Conservation (phyloP, 164 flowering plant species). For the Vitis rupestris region DNA sequence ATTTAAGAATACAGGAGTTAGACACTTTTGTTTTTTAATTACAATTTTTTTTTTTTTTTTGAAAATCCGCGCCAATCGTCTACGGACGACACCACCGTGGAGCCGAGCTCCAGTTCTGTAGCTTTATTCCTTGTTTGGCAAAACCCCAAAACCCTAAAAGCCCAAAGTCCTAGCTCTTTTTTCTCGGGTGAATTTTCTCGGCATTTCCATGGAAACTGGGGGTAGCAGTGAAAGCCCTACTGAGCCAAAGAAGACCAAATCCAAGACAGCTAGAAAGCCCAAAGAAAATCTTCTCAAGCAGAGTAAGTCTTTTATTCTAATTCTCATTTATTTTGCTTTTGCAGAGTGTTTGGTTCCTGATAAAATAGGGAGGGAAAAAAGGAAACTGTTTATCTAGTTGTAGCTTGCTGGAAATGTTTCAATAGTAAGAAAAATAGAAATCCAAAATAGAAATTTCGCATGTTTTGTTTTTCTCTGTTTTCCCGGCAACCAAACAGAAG, state of each 20-base stretch:
- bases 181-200: background rate
- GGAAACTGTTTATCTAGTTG: too few species aligned
- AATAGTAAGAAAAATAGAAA: background rate
- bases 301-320: conserved; percentile 43
- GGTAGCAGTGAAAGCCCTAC: conserved; percentile 51
- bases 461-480: conserved; percentile 3
- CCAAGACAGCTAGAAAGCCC: conserved; percentile 58
- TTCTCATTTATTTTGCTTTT: conserved; percentile 9
- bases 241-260: conserved; percentile 50
- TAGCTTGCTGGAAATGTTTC: background rate
- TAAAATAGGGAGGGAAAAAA: too few species aligned
- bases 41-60: too few species aligned
- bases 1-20: too few species aligned
- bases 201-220: conserved; percentile 38
- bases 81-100: too few species aligned
- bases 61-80: too few species aligned
- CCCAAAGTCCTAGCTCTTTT: background rate
- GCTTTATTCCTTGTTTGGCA: background rate
- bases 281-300: conserved; percentile 79
- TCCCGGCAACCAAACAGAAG: too few species aligned
- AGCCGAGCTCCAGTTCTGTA: too few species aligned
- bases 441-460: too few species aligned
- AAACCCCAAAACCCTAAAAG: too few species aligned
- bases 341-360: background rate
- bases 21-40: too few species aligned